Evolutionary conservation across 2,329 filamentous ascomycete genomes (phyloP), one percentile per base, ranked within the genome.

Genomic region (Venturia aucupariae): DNA sequence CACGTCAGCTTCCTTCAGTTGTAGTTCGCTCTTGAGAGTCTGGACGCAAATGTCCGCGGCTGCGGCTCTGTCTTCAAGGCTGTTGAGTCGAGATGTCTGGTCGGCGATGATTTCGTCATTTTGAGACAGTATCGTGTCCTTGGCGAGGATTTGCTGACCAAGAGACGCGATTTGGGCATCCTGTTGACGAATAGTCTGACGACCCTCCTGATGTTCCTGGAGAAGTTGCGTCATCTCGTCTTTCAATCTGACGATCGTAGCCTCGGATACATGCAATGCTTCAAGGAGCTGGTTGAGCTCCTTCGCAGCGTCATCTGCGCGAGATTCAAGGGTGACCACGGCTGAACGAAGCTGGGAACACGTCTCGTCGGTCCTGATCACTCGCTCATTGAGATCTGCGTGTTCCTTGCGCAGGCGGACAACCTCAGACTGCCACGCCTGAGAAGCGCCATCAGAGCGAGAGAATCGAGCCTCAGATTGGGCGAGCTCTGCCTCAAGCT

Each of bases 371-470:
- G 32, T n/a, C 4, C 42, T 46, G 2, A 4, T 22, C 41, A 62
- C 19, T 38, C 44, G 39, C 4, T 38, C 24, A 19, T 15, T 62
- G 13, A 62, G 60, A 32, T 38, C 22, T 48, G 42, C 38, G n/a
- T 46, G 41, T 32, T 62, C 60, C 24, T 38, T n/a, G 32, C 44
- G 41, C n/a, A 62, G 42, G n/a, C 60, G 60, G 19, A 19, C 60
- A 62, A 62, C 17, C 27, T 62, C 42, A 22, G 24, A 32, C 22
- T 62, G 27, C 39, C 32, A 62, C 35, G 41, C 60, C 15, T 38
- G n/a, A n/a, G 60, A 62, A 15, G 41, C 42, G 15, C 42, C 39
- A 38, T 62, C 60, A 48, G n/a, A 62, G 6, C 24, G 39, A 24
- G 42, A 42, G 1, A 51, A 30, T 24, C 42, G 27, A 38, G 60